These are phyloP conservation scores for Mucor piriformis DNA, from an alignment of 371 early-diverging fungal species.

Conservation along the genomic window DNA sequence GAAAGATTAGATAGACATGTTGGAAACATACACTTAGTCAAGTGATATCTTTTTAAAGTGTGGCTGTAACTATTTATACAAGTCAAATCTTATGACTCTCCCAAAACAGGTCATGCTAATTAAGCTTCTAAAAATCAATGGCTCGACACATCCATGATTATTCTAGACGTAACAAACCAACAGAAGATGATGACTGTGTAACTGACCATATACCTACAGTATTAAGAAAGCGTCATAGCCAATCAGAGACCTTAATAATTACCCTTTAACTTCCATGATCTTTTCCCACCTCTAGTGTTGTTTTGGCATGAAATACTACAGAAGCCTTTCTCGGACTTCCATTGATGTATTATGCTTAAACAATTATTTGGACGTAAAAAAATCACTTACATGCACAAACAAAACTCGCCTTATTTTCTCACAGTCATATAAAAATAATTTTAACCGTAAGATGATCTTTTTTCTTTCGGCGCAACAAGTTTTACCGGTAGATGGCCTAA, in stretches of 20 bases:
- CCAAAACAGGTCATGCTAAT: background rate
- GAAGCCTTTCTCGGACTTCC: too few species aligned
- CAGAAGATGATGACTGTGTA: background rate
- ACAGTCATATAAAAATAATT: too few species aligned
- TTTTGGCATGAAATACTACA: too few species aligned
- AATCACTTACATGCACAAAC: too few species aligned
- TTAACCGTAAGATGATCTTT: too few species aligned
- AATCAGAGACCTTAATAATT: background rate
- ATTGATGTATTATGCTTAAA: too few species aligned
- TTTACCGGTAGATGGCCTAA: too few species aligned
- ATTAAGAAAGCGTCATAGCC: conserved; percentile 15
- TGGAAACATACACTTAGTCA: background rate
- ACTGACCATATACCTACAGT: background rate
- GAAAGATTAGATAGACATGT: background rate
- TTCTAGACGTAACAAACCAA: background rate
- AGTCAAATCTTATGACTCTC: background rate
- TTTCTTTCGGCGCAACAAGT: too few species aligned
- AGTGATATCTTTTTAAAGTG: background rate
- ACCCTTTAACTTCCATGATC: conserved; percentile 7
- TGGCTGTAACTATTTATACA: background rate
- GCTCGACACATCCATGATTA: too few species aligned
- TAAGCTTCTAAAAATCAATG: background rate
- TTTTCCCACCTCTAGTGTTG: conserved; percentile 5
- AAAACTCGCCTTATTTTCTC: too few species aligned
- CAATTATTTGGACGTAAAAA: too few species aligned